These are phyloP conservation scores for Acer campestre DNA, from an alignment of 345 rosid genomes.

Conservation along the genomic window DNA sequence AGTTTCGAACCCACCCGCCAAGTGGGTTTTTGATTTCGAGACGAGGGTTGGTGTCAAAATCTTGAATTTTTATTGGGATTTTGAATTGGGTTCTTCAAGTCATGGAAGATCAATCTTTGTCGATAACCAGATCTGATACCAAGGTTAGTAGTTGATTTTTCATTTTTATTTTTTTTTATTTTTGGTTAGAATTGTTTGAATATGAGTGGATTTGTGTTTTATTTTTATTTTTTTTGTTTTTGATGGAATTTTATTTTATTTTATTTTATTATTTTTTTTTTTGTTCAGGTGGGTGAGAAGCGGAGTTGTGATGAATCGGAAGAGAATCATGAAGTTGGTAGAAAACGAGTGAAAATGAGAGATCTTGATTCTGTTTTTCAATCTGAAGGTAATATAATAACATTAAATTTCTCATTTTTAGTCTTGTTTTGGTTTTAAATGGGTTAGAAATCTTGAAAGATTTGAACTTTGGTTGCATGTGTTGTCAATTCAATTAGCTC, in stretches of 20 bases:
- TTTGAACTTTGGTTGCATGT: not conserved
- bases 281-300: conserved; percentile 29
- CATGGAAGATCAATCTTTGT: conserved; percentile 40
- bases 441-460: not conserved
- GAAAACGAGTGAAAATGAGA: conserved; percentile 36
- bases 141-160: conserved; percentile 29
- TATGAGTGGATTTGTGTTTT: not conserved
- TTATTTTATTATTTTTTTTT: no score
- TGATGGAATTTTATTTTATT: not conserved
- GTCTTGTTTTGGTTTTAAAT: not conserved
- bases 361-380: conserved; percentile 30
- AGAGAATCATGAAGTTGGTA: conserved; percentile 23
- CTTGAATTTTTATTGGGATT: conserved; percentile 24
- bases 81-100: conserved; percentile 20
- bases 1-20: conserved; percentile 1
- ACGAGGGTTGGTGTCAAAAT: conserved; percentile 10
- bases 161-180: not conserved
- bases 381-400: conserved; percentile 33
- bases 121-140: conserved; percentile 33
- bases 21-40: conserved; percentile 1
- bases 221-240: not conserved
- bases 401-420: not conserved
- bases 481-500: not conserved
- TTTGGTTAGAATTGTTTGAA: not conserved
- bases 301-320: conserved; percentile 32